Evolutionary conservation across 495 filamentous ascomycete genomes (phyloP), one percentile per base, ranked within the genome.

Genomic region (Elaphomyces granulatus): DNA sequence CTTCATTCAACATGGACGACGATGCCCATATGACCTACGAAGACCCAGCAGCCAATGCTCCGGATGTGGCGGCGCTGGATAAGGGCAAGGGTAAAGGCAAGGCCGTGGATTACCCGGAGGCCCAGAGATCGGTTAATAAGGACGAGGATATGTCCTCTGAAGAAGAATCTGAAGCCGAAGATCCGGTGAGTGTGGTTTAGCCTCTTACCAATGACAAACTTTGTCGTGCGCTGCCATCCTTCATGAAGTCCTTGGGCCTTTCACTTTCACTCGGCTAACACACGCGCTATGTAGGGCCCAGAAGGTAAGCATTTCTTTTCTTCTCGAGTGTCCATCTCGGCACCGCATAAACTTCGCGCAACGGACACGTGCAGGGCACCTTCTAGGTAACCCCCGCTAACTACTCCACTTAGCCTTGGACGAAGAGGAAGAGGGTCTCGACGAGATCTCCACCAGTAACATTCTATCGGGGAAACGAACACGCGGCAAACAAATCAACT

Each of bases 391-490:
- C 7, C 15, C 34, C 23, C 3, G 16, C 33, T 37, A 46, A 51
- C 39, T 17, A 28, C 28, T 15, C 20, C n/a, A n/a, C 32, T 14
- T 53, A 46, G 55, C 48, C 30, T 41, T 49, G 58, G 59, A 63
- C 42, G 78, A 75, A 8, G 74, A 75, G 32, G 80, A 80, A 2
- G 81, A 82, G 9, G 82, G 82, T 36, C 76, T 94, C 65, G 82
- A 87, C 56, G 87, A 86, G 58, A 92, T 96, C 57, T 84, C 92
- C 55, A 60, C 72, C 28, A 70, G 73, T 47, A 95, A 95, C 70
- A 94, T 96, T 63, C 76, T 96, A 53, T 67, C 61, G 42, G 81
- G 81, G 53, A 72, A 80, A 32, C 87, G 90, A 57, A 98, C 90
- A 30, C 87, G 90, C 48, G 80, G 83, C 47, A 80, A 80, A 54